Evolutionary conservation across 495 filamentous ascomycete genomes (phyloP).

Genomic region (Tuber indicum): DNA sequence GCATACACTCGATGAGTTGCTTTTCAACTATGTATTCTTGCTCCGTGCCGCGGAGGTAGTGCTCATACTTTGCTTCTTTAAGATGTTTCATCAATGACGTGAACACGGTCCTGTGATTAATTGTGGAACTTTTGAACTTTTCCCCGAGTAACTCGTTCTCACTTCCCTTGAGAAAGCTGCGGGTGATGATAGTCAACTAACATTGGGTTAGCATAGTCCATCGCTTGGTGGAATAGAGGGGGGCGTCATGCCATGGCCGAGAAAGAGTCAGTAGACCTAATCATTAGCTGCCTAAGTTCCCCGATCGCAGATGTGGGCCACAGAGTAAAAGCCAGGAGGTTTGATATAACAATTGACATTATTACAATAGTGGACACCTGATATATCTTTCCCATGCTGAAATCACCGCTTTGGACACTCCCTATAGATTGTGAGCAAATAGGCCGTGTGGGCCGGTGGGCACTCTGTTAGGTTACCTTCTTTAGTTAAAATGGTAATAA

Average conservation of each 20-base stretch:
- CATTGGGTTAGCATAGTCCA: conserved; percentile 10
- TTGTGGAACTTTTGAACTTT: conserved; percentile 59
- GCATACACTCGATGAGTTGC: conserved; percentile 74
- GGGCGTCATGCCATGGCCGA: conserved; percentile 55
- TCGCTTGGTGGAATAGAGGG: neutral
- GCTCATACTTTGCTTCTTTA: conserved; percentile 82
- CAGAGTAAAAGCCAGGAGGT: conserved; percentile 67
- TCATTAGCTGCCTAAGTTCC: conserved; percentile 68
- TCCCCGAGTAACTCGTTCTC: conserved; percentile 65
- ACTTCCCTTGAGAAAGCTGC: conserved; percentile 75
- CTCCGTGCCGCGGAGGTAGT: conserved; percentile 77
- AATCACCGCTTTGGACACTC: conserved; percentile 66
- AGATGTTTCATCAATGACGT: conserved; percentile 69
- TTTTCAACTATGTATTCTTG: conserved; percentile 72
- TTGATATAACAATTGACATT: conserved; percentile 71
- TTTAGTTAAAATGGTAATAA: conserved; percentile 87
- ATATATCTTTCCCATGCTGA: conserved; percentile 72
- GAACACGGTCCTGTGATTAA: conserved; percentile 63
- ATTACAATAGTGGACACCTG: conserved; percentile 88
- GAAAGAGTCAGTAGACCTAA: conserved; percentile 65
- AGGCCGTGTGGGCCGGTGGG: neutral
- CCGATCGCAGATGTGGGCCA: conserved; percentile 75
- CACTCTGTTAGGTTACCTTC: conserved; percentile 53
- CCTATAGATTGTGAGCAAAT: conserved; percentile 13
- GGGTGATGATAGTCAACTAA: conserved; percentile 67